Evolutionary conservation across 306 rosid genomes (phyloP), one percentile per base, ranked within the genome.

Genomic region (Quercus berberidifolia): DNA sequence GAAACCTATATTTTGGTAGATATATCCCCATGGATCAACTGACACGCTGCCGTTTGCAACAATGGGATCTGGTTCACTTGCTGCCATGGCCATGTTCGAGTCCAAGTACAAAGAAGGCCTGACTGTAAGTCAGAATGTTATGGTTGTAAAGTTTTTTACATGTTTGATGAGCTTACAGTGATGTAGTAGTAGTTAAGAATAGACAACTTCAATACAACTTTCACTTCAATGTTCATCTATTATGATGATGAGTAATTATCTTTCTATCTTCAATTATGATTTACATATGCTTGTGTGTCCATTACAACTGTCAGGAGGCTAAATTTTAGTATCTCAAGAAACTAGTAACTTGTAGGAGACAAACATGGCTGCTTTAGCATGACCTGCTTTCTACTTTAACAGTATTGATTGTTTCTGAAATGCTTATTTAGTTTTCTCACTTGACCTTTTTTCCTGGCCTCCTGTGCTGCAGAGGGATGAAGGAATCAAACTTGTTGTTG

Each of bases 71-170:
- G 90, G 92, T 56, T 89, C 92, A 72, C 90, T 89, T 56, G 92
- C 90, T 21, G 90, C 92, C 1, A 89, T 86, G 92, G 55, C 92
- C 54, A 73, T 89, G 17, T 89, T 89, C 1, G 90, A 89, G 86
- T 82, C 92, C 10, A 82, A 93, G 76, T 95, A 81, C 90, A 90
- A 81, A 87, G 99, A 95, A 88, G 90, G 84, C 77, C 14, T 89
- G 74, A 85, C 88, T 33, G 92, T 89, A 83, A 89, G 90, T 85
- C 73, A 31, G 57, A 54, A 1, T 65, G 3, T 30, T 69, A 14
- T 51, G 6, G 28, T 17, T 79, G 5, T 60, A 26, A 28, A 78
- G 54, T 60, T 78, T 62, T 14, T 33, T 65, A 21, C 9, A 33
- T 54, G 59, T 71, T 71, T 74, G 73, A 52, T 9, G 63, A 62